Base-by-base conservation (phyloP, 1,284 basidiomycete species). In the Exobasidium rhododendri region DNA sequence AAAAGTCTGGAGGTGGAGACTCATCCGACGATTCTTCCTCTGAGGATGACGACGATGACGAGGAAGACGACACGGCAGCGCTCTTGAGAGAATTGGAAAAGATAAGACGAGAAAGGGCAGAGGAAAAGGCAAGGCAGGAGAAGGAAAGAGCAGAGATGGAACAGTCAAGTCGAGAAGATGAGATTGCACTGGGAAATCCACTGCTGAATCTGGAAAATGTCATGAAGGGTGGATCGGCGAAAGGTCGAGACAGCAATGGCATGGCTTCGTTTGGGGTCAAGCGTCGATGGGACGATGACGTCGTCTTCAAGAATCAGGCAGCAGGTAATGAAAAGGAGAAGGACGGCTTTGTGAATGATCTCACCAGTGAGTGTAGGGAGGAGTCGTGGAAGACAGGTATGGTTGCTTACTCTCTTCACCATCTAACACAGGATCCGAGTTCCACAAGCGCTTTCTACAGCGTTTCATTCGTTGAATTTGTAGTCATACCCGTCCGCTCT, bases 291-390 rank as follows among this genome's bases (percentile, higher is more conserved):
- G 77, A 79, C 63, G 73, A 79, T 57, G 77, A 79, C 52, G 61
- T 79, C 22, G 78, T 79, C 28, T 79, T 79, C 66, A 77, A 78
- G 59, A 79, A 79, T 58, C 77, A 79, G 55, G 69, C 77, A 2
- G 62, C 60, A 0, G 63, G 64, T 7, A 46, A 65, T n/a, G 56
- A 46, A 26, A 46, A 58, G 53, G 63, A 65, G 35, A 64, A 55
- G 24, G 26, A 58, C 14, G 64, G 64, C 22, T 79, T 76, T 56
- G 68, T 79, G 6, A 79, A 79, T 55, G 77, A 79, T 55, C 53
- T 79, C 1, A 77, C 71, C 4, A 59, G 75, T 67, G 57, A 59
- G 66, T 68, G 10, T 50, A 40, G 7, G n/a, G n/a, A n/a, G n/a
- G n/a, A n/a, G 43, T n/a, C 22, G 43, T 44, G 43, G 14, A 22